Percentiles rank a stretch among this genome's conserved stretches.
Conservation (phyloP, 495 filamentous ascomycete species). For the Xylaria venustula region DNA sequence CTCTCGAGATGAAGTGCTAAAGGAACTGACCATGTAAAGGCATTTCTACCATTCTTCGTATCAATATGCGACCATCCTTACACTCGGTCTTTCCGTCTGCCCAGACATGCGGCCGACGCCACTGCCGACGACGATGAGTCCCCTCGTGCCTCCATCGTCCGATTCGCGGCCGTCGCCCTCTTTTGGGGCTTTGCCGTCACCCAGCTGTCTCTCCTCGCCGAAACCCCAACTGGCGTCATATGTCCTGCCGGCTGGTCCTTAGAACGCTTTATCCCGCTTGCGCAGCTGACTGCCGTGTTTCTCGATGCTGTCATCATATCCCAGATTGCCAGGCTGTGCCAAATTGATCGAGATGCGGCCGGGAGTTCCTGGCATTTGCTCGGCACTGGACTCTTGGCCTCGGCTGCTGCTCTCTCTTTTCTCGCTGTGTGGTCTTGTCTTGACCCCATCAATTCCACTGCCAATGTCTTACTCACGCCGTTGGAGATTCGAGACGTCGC, state of each 20-base stretch:
- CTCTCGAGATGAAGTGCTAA: neutral
- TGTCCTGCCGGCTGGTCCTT: conserved; percentile 20
- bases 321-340: conserved; percentile 18
- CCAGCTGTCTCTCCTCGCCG: conserved; percentile 19
- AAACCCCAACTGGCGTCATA: conserved; percentile 24
- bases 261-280: conserved; percentile 24
- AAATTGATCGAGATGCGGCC: conserved; percentile 12
- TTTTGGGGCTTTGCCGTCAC: conserved; percentile 28
- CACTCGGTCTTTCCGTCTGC: conserved; percentile 14
- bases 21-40: neutral
- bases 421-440: conserved; percentile 24
- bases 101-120: conserved; percentile 19
- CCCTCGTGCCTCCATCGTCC: conserved; percentile 1
- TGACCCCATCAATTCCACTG: conserved; percentile 17
- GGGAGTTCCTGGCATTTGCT: conserved; percentile 17
- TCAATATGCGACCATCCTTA: conserved; percentile 16
- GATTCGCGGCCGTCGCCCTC: conserved; percentile 19
- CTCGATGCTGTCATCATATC: conserved; percentile 22
- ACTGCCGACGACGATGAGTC: conserved; percentile 20
- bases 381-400: conserved; percentile 15
- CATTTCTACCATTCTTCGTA: conserved; percentile 26
- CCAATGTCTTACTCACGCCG: conserved; percentile 24
- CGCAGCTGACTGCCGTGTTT: conserved; percentile 21
- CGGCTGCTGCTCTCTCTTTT: conserved; percentile 23
- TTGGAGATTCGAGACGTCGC: conserved; percentile 21